Base-by-base conservation (phyloP, 257 asterid genomes). In the Ilex aquifolium region DNA sequence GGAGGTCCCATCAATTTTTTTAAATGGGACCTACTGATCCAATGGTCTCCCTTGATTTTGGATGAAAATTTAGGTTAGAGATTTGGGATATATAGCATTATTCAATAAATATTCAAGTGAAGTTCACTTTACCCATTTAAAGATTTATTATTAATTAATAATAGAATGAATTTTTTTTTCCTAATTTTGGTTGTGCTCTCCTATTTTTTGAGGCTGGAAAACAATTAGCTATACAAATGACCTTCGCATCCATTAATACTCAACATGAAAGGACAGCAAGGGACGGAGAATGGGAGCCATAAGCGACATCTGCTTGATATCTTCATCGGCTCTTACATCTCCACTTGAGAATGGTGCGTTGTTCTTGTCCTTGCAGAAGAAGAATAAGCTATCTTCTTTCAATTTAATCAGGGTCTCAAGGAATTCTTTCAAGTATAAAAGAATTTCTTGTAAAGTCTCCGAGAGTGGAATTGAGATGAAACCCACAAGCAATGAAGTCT, bases 361-460 rank as follows among this genome's bases (percentile, higher is more conserved):
- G 14, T 63, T 72, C 56, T 62, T 75, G 64, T 60, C 67, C 16
- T 39, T 74, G 69, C 65, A 63, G 54, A 74, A 27, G 49, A 71
- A 31, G 32, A 62, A n/a, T 21, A 27, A 67, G 4, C 7, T 46
- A 4, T 44, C 67, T 49, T 44, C 61, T 15, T 44, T 44, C 48
- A 58, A 66, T 48, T 50, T 71, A 59, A 30, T 57, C 57, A 56
- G 60, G 58, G n/a, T 69, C 32, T 56, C 74, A 10, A 57, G 52
- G 5, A 63, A 55, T 40, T 59, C 65, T 70, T 39, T 39, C 51
- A 83, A 61, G 70, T 60, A 61, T 30, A 42, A 59, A 67, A 74
- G 44, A 44, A 62, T 86, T 56, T 78, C 55, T 49, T 83, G 88
- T 82, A 75, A 72, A 63, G 51, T 79, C n/a, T 63, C 83, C 0